These are phyloP conservation scores for Rubus parviflorus DNA, from an alignment of 306 rosid species.

Conservation along the genomic window DNA sequence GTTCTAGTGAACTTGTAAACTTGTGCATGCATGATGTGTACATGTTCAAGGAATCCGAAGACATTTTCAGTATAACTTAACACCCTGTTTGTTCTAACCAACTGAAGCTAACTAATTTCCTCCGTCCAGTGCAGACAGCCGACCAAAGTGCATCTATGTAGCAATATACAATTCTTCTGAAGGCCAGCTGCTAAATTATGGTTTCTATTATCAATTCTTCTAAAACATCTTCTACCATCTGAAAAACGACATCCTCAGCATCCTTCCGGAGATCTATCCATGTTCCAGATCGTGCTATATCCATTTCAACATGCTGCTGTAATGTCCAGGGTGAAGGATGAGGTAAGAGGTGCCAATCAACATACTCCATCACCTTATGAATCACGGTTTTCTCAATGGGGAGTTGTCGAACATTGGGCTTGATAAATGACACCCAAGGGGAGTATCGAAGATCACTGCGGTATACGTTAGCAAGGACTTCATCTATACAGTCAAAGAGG, in stretches of 20 bases:
- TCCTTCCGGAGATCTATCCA: slow-evolving; percentile 54
- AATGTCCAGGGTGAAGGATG: slow-evolving; percentile 33
- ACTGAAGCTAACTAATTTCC: slow-evolving; percentile 3
- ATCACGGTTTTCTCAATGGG: slow-evolving; percentile 37
- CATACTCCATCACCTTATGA: slow-evolving; percentile 42
- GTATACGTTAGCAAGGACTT: slow-evolving; percentile 47
- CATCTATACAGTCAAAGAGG: slow-evolving; percentile 49
- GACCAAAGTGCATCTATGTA: slow-evolving; percentile 4
- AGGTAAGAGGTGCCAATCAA: slow-evolving; percentile 33
- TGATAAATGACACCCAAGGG: slow-evolving; percentile 35
- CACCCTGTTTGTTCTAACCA: background rate
- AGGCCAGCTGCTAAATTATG: slow-evolving; percentile 35
- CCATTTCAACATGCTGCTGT: slow-evolving; percentile 46
- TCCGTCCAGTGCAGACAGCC: background rate
- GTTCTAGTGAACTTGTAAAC: background rate
- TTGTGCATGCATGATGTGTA: background rate
- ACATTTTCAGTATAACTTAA: background rate
- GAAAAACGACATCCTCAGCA: slow-evolving; percentile 39
- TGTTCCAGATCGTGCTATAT: slow-evolving; percentile 40
- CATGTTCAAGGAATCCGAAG: background rate
- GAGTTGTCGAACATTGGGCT: slow-evolving; percentile 30
- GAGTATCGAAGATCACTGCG: slow-evolving; percentile 38
- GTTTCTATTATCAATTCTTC: slow-evolving; percentile 57
- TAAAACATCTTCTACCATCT: slow-evolving; percentile 50
- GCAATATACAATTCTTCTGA: background rate